phyloP scores from a whole-genome alignment of 2,329 filamentous ascomycete species.

The Ascochyta lentis region DNA sequence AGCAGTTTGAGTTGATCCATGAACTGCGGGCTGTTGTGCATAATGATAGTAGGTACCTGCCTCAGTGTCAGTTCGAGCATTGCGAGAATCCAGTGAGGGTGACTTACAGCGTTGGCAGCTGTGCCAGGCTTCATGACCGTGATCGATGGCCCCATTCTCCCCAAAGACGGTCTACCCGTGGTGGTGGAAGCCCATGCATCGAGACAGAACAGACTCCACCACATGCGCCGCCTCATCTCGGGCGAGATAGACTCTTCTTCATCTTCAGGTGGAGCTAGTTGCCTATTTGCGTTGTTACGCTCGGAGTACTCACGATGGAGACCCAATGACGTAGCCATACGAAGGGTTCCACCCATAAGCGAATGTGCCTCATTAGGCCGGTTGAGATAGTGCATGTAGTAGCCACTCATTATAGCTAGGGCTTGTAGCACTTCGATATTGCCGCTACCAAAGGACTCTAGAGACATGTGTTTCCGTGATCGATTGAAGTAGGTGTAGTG shows the following conservation, averaged over 20 bases:
- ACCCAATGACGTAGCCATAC: slow-evolving; percentile 77
- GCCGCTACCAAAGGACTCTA: slow-evolving; percentile 73
- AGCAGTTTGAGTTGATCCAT: slow-evolving; percentile 69
- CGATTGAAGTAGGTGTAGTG: slow-evolving; percentile 74
- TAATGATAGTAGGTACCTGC: slow-evolving; percentile 31
- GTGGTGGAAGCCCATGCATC: slow-evolving; percentile 55
- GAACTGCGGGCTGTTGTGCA: slow-evolving; percentile 45
- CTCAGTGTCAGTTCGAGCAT: slow-evolving; percentile 7
- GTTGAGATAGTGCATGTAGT: slow-evolving; percentile 80
- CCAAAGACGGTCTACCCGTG: slow-evolving; percentile 51
- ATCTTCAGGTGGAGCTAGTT: slow-evolving; percentile 26
- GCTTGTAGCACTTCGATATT: slow-evolving; percentile 78
- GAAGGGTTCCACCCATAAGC: slow-evolving; percentile 72
- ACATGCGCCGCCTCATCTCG: slow-evolving; percentile 51
- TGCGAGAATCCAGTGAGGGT: not conserved
- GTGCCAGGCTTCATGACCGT: slow-evolving; percentile 49
- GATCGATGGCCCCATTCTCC: slow-evolving; percentile 48
- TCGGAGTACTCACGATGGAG: slow-evolving; percentile 69
- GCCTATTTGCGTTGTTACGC: slow-evolving; percentile 25
- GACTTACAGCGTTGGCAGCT: slow-evolving; percentile 38
- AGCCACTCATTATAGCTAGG: slow-evolving; percentile 73
- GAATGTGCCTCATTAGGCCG: slow-evolving; percentile 78
- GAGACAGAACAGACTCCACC: slow-evolving; percentile 55
- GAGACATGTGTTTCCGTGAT: slow-evolving; percentile 69
- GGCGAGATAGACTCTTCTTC: slow-evolving; percentile 47